A percentile compares a stretch with the other conserved stretches of the same genome.
phyloP scores from a whole-genome alignment of 805 yeast genomes.

The Cyberlindnera meyerae region DNA sequence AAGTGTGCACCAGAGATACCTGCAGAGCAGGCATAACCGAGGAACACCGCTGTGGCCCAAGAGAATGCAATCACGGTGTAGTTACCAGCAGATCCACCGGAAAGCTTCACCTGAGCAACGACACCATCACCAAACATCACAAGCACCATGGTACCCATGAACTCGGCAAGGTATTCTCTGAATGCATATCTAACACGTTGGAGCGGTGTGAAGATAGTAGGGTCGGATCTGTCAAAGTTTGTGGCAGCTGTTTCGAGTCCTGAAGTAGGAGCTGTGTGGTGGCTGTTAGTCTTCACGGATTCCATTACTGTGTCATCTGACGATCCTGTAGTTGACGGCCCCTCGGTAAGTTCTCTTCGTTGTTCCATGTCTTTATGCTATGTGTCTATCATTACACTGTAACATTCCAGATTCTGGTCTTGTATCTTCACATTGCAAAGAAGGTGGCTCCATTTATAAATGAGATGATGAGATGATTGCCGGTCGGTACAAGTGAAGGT shows the following conservation, averaged over 20 bases:
- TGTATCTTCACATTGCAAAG: no score
- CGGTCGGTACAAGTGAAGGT: no score
- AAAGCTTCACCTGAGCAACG: constrained; percentile 39
- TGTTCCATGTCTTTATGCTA: no score
- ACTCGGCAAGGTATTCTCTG: constrained; percentile 49
- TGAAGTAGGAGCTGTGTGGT: constrained; percentile 23
- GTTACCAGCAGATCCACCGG: constrained; percentile 35
- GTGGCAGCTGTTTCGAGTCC: constrained; percentile 27
- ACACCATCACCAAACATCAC: constrained; percentile 45
- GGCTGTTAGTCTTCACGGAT: constrained; percentile 11
- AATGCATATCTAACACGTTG: constrained; percentile 26
- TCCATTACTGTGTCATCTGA: not conserved
- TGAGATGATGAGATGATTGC: no score
- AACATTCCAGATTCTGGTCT: no score
- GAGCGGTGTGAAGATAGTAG: constrained; percentile 17
- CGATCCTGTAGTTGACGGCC: not conserved
- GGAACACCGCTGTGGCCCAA: constrained; percentile 53
- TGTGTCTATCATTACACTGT: no score
- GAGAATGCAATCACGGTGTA: constrained; percentile 39
- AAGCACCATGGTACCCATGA: constrained; percentile 44
- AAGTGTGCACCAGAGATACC: constrained; percentile 58
- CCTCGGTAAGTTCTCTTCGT: not conserved
- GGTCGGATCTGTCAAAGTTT: constrained; percentile 11
- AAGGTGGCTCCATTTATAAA: no score
- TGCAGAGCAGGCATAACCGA: constrained; percentile 47